Percentiles rank a stretch among this genome's conserved stretches.
phyloP scores from a whole-genome alignment of 129 eudicot genomes.

The Rutidosis leptorrhynchoides region DNA sequence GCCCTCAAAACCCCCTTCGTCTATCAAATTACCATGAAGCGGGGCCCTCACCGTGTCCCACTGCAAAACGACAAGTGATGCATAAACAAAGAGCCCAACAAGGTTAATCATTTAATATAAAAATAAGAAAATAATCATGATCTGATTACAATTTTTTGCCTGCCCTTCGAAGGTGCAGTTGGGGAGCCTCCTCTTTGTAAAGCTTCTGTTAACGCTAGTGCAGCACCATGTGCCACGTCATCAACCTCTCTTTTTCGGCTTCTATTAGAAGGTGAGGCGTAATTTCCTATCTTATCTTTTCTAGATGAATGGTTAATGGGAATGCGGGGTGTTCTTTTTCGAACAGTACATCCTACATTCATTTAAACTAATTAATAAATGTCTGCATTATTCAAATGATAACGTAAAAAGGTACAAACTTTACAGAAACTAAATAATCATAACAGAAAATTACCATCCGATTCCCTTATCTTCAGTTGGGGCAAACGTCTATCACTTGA shows the following conservation, averaged over 20 bases:
- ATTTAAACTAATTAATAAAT: not conserved
- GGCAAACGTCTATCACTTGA: conserved; percentile 42
- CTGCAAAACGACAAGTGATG: conserved; percentile 23
- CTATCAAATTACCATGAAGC: conserved; percentile 37
- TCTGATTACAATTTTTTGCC: conserved; percentile 35
- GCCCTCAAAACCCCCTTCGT: conserved; percentile 48
- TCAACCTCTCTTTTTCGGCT: conserved; percentile 34
- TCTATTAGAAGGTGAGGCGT: conserved; percentile 34
- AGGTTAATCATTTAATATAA: not conserved
- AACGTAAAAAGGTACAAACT: not conserved
- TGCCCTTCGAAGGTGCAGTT: conserved; percentile 34
- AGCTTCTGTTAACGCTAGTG: conserved; percentile 50
- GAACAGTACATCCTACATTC: conserved; percentile 41
- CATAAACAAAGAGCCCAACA: conserved; percentile 3
- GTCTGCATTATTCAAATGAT: not conserved
- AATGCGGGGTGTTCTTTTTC: conserved; percentile 62
- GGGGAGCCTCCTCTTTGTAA: conserved; percentile 49
- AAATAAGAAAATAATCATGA: conserved; percentile 1
- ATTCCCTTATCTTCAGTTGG: conserved; percentile 34
- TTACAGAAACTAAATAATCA: not conserved
- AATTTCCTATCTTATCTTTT: conserved; percentile 29
- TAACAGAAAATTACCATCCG: conserved; percentile 38
- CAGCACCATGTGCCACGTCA: conserved; percentile 47
- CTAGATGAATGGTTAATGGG: conserved; percentile 43
- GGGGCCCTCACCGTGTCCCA: conserved; percentile 21